Percentiles rank a stretch among this genome's conserved stretches.
Conservation (phyloP, 805 yeast species). For the Yarrowia osloensis region DNA sequence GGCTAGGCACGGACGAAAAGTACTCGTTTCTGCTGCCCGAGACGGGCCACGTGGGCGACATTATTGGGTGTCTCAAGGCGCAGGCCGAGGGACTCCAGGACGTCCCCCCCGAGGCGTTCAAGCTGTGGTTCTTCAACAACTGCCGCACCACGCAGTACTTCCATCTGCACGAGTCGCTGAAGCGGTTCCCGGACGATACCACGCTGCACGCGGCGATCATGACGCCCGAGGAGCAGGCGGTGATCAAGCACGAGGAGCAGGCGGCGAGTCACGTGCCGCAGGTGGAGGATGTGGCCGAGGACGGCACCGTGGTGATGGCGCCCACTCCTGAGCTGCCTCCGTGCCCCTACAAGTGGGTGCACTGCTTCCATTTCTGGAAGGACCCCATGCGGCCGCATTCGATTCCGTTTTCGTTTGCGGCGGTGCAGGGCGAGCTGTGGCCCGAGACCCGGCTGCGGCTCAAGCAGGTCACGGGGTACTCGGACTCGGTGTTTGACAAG, state of each 20-base stretch:
- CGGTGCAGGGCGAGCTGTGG: conserved; percentile 67
- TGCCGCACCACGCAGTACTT: conserved; percentile 43
- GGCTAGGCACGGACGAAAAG: background rate
- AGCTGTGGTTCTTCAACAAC: conserved; percentile 41
- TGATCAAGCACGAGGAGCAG: conserved; percentile 36
- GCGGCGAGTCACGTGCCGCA: conserved; percentile 34
- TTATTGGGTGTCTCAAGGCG: conserved; percentile 43
- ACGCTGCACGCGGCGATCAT: conserved; percentile 51
- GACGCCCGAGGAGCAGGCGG: conserved; percentile 46
- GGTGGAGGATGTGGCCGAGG: conserved; percentile 58
- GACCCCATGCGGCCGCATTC: conserved; percentile 70
- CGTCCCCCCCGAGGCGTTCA: conserved; percentile 44
- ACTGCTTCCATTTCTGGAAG: conserved; percentile 66
- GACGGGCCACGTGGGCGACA: conserved; percentile 13
- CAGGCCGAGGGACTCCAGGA: conserved; percentile 45
- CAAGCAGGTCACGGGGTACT: conserved; percentile 69
- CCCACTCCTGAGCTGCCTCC: conserved; percentile 3
- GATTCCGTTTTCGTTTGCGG: conserved; percentile 78
- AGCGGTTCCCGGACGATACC: conserved; percentile 44
- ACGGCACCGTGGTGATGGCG: conserved; percentile 12
- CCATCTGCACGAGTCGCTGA: conserved; percentile 45
- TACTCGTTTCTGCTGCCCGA: conserved; percentile 4
- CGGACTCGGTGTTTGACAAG: conserved; percentile 77
- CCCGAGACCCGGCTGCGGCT: conserved; percentile 65
- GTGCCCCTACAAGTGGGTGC: conserved; percentile 22